These are phyloP conservation scores for Alternaria tenuissima DNA, from an alignment of 2,329 filamentous ascomycete genomes.

Conservation along the genomic window DNA sequence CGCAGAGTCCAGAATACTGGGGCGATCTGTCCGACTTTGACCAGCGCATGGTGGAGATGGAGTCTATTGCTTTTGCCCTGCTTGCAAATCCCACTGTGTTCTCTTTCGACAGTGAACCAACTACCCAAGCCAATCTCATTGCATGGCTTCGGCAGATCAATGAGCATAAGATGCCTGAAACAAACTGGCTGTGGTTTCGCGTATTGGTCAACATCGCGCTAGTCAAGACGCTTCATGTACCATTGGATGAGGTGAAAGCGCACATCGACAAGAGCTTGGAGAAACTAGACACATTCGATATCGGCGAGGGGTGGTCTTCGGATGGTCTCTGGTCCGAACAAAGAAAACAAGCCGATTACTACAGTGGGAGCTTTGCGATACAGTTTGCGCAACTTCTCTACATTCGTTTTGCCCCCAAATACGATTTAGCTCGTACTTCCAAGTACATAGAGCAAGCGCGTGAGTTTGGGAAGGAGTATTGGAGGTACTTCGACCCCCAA, in stretches of 20 bases:
- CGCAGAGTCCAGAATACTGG: slow-evolving; percentile 56
- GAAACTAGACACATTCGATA: slow-evolving; percentile 57
- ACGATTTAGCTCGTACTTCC: slow-evolving; percentile 52
- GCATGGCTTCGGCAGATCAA: slow-evolving; percentile 57
- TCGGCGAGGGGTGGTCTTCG: slow-evolving; percentile 58
- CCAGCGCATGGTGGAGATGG: slow-evolving; percentile 64
- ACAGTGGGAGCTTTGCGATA: slow-evolving; percentile 64
- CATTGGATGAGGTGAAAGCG: slow-evolving; percentile 42
- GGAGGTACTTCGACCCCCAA: slow-evolving; percentile 59
- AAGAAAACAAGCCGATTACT: slow-evolving; percentile 59
- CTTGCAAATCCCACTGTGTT: slow-evolving; percentile 55
- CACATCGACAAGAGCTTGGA: slow-evolving; percentile 55
- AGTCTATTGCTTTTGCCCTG: slow-evolving; percentile 60
- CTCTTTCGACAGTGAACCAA: slow-evolving; percentile 30
- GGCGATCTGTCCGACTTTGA: slow-evolving; percentile 55
- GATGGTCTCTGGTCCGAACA: slow-evolving; percentile 57
- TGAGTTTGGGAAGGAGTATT: slow-evolving; percentile 55
- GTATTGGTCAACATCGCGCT: slow-evolving; percentile 60
- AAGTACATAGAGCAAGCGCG: slow-evolving; percentile 52
- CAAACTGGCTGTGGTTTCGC: slow-evolving; percentile 64
- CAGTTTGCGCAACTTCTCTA: slow-evolving; percentile 62
- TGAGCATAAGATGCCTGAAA: slow-evolving; percentile 56
- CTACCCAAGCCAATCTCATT: slow-evolving; percentile 48
- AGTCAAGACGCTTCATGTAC: slow-evolving; percentile 52
- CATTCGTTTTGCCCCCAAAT: slow-evolving; percentile 53